Conservation (phyloP, 2,329 filamentous ascomycete genomes). For the Purpureocillium lavendulum region DNA sequence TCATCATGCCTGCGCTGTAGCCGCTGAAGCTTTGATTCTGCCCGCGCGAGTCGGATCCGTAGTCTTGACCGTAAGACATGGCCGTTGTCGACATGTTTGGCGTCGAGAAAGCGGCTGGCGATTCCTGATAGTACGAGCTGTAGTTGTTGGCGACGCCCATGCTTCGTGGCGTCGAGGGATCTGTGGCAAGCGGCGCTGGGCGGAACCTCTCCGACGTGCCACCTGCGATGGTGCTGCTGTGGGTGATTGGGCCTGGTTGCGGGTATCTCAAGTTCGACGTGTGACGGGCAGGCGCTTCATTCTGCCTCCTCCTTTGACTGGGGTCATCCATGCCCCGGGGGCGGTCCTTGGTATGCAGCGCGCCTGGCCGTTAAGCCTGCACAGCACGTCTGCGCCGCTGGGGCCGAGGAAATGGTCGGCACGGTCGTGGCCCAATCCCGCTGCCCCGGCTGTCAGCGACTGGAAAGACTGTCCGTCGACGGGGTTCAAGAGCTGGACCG, state of each 20-base stretch:
- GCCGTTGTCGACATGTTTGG: conserved; percentile 47
- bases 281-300: conserved; percentile 61
- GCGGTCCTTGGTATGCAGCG: conserved; percentile 36
- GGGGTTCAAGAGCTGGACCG: too few species aligned
- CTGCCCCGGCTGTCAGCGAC: too few species aligned
- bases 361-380: conserved; percentile 51
- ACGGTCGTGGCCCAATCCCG: too few species aligned
- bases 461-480: too few species aligned
- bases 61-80: conserved; percentile 56
- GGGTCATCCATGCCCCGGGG: conserved; percentile 69
- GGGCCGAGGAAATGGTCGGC: too few species aligned
- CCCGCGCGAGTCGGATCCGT: conserved; percentile 52
- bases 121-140: conserved; percentile 51
- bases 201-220: conserved; percentile 35
- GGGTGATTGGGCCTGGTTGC: conserved; percentile 39
- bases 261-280: conserved; percentile 46
- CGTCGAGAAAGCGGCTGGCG: conserved; percentile 41
- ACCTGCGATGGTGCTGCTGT: conserved; percentile 26
- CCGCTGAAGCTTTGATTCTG: conserved; percentile 45
- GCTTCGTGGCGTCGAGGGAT: conserved; percentile 37
- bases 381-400: conserved; percentile 21
- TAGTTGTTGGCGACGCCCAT: conserved; percentile 51
- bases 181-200: conserved; percentile 39
- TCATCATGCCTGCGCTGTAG: conserved; percentile 59
- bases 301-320: conserved; percentile 64